Base-by-base conservation (phyloP, 2,329 filamentous ascomycete genomes). In the Chalara sp. region DNA sequence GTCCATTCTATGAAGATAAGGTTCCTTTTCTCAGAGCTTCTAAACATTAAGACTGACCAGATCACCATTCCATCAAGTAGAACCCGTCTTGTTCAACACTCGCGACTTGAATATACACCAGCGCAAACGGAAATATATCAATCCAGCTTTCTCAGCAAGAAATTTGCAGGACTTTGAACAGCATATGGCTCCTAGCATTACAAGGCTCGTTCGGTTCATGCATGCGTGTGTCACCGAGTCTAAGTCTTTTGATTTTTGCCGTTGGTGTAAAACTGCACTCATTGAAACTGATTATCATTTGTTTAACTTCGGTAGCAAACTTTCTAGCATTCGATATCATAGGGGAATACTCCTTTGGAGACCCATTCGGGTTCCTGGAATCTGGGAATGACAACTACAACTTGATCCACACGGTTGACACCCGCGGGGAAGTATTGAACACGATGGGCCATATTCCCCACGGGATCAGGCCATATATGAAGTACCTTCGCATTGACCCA, bases 1-100 rank as follows among this genome's bases (percentile, higher is more conserved):
- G 46, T 7, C 46, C 37, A 12, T 48, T 48, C 13, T 48, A 48
- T 12, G 37, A 48, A 42, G 46, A 47, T 47, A 40, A 39, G 32
- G 10, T 30, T 30, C 33, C 13, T 6, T 39, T 30, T n/a, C 33
- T 5, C 32, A 30, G 21, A 21, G 21, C 43, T 29, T 37, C n/a
- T 6, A 41, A 12, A 21, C 32, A 3, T 11, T 30, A 6, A 29
- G 33, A 47, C 32, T 35, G 11, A 32, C 45, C 39, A 4, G 33
- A 21, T 3, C 31, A 47, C 46, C 46, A 39, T 47, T 47, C 33
- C 5, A 47, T 31, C 46, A 48, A 28, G 46, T 48, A 5, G 37
- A 43, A 11, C 46, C 46, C 10, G 39, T 43, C 8, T n/a, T 48
- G 6, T 48, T 48, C 46, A 48, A 42, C 21, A 43, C 46, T 10